These are phyloP conservation scores for Fagus crenata DNA, from an alignment of 306 rosid genomes.

Conservation along the genomic window DNA sequence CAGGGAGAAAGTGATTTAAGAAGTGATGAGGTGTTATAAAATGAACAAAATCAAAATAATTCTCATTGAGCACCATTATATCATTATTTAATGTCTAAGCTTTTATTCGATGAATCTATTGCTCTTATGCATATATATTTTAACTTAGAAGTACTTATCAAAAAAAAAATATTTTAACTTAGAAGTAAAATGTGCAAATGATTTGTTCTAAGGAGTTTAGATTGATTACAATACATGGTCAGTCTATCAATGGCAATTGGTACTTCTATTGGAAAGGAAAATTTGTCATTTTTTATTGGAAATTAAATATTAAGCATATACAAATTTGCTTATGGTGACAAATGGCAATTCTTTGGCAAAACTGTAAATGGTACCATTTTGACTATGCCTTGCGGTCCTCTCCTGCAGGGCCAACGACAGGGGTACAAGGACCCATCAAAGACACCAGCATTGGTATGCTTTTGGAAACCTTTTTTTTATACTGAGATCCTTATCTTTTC, in stretches of 20 bases:
- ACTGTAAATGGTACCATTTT: slow-evolving; percentile 8
- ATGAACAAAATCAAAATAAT: background rate
- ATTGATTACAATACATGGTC: slow-evolving; percentile 1
- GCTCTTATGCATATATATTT: background rate
- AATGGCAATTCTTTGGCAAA: slow-evolving; percentile 19
- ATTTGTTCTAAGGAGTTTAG: background rate
- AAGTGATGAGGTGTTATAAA: background rate
- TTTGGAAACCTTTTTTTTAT: slow-evolving; percentile 33
- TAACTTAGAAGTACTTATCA: background rate
- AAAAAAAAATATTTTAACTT: background rate
- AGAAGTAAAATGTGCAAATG: background rate
- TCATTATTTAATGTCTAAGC: too few species aligned
- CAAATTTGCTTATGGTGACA: slow-evolving; percentile 21
- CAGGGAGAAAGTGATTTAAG: background rate
- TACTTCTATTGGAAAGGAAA: slow-evolving; percentile 22
- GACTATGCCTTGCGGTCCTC: slow-evolving; percentile 20
- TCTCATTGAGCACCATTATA: background rate
- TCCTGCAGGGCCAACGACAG: slow-evolving; percentile 42
- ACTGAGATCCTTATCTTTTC: slow-evolving; percentile 9
- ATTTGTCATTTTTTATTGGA: slow-evolving; percentile 13
- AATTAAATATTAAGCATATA: slow-evolving; percentile 4
- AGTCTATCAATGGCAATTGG: slow-evolving; percentile 13
- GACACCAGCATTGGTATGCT: slow-evolving; percentile 60
- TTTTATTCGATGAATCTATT: background rate
- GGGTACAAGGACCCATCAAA: slow-evolving; percentile 36